A percentile compares a stretch with the other conserved stretches of the same genome.
phyloP scores from a whole-genome alignment of 495 filamentous ascomycete species.

The Podospora australis region DNA sequence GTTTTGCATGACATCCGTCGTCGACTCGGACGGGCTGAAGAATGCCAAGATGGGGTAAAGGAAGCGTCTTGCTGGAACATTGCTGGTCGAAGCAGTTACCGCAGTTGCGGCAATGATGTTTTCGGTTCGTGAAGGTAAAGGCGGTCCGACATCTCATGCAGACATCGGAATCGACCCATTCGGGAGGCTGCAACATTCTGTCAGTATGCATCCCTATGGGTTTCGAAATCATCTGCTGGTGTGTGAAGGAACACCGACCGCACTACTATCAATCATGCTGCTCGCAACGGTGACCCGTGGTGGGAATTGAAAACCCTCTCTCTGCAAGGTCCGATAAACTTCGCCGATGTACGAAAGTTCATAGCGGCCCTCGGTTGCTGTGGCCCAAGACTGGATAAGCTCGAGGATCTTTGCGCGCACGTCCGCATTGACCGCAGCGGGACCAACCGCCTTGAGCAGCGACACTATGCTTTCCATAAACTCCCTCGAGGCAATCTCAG shows the following conservation, averaged over 20 bases:
- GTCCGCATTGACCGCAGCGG: conserved; percentile 69
- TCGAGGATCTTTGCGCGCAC: conserved; percentile 88
- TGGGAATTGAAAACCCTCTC: conserved; percentile 83
- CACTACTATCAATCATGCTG: conserved; percentile 94
- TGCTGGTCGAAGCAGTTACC: conserved; percentile 93
- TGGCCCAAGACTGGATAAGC: conserved; percentile 89
- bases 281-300: conserved; percentile 80
- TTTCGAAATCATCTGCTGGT: no score
- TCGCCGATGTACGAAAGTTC: conserved; percentile 82
- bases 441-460: conserved; percentile 71
- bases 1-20: conserved; percentile 86
- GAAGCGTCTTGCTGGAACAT: conserved; percentile 83
- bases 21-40: conserved; percentile 89
- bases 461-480: conserved; percentile 97
- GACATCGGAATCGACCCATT: conserved; percentile 97
- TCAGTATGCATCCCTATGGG: no score
- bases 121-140: conserved; percentile 96
- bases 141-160: conserved; percentile 95
- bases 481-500: conserved; percentile 90
- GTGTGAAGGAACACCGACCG: conserved; percentile 55
- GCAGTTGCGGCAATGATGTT: conserved; percentile 96
- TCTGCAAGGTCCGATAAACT: conserved; percentile 72
- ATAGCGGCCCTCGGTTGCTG: conserved; percentile 77
- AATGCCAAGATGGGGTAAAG: conserved; percentile 89
- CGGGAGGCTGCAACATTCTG: conserved; percentile 62